Evolutionary conservation across 345 rosid species (phyloP).

Genomic region (Rhodamnia argentea): DNA sequence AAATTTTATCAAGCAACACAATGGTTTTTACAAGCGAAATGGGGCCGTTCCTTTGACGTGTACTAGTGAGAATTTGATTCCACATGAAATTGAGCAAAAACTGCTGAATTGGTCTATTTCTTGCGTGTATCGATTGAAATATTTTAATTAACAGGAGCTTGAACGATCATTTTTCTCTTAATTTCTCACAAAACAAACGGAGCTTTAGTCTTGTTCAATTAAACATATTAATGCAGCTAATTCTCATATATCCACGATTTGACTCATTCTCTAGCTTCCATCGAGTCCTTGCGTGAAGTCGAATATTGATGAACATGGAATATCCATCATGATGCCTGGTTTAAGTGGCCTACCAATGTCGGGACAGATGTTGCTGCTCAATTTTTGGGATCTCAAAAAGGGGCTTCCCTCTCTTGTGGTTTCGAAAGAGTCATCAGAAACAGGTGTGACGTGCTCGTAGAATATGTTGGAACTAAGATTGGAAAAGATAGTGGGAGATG

Average conservation of each 20-base stretch:
- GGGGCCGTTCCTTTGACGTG: no score
- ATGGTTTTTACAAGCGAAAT: no score
- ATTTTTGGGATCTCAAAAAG: background rate
- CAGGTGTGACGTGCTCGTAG: background rate
- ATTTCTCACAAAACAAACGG: background rate
- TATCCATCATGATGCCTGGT: background rate
- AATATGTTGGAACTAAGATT: background rate
- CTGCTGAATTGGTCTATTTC: no score
- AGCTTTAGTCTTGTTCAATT: background rate
- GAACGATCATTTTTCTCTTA: no score
- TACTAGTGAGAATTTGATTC: no score
- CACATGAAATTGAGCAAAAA: no score
- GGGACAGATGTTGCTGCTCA: no score
- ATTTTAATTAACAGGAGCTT: no score
- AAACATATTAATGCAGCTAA: background rate
- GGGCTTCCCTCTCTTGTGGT: background rate
- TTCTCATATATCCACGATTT: background rate
- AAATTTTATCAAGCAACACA: no score
- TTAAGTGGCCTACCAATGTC: background rate
- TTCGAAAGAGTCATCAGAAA: background rate
- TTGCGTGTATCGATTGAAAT: no score
- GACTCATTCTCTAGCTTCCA: background rate
- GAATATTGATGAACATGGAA: background rate
- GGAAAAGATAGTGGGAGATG: background rate
- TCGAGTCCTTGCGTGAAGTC: background rate